Conservation (phyloP, 192 early-diverging fungal species). For the Rhizoclosmatium sp. region DNA sequence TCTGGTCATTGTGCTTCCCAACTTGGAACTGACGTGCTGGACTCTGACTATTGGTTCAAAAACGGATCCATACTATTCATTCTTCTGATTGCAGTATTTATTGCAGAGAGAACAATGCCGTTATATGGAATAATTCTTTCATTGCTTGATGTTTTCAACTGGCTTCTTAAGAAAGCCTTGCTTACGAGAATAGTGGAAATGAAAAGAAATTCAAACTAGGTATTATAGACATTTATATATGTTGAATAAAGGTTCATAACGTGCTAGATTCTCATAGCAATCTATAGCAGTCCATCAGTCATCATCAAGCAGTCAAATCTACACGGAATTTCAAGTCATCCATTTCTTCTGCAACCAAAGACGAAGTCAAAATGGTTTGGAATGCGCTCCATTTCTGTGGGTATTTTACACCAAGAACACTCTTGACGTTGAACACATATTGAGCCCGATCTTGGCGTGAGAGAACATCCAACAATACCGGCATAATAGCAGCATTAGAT, state of each 20-base stretch:
- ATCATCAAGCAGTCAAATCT: not conserved
- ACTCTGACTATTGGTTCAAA: constrained; percentile 35
- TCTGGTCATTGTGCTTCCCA: constrained; percentile 17
- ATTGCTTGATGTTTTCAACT: constrained; percentile 7
- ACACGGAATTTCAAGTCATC: constrained; percentile 29
- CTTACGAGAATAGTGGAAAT: constrained; percentile 24
- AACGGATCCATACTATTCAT: constrained; percentile 12
- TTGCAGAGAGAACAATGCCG: constrained; percentile 32
- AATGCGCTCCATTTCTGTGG: constrained; percentile 21
- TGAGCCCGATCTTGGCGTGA: constrained; percentile 37
- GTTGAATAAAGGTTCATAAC: not conserved
- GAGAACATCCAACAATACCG: constrained; percentile 30
- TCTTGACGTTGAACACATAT: constrained; percentile 31
- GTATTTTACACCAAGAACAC: not conserved
- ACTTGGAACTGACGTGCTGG: constrained; percentile 19
- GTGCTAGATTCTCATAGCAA: no score
- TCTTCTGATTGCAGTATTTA: constrained; percentile 18
- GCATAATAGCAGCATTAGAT: not conserved
- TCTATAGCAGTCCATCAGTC: no score
- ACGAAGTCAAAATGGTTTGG: not conserved
- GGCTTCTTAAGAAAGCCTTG: constrained; percentile 16
- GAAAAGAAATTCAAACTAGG: constrained; percentile 15
- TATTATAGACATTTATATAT: not conserved
- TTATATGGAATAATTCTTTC: constrained; percentile 23
- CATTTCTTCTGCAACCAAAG: constrained; percentile 11